Conservation (phyloP, 2,329 filamentous ascomycete species). For the Magnaporthiopsis rhizophila region DNA sequence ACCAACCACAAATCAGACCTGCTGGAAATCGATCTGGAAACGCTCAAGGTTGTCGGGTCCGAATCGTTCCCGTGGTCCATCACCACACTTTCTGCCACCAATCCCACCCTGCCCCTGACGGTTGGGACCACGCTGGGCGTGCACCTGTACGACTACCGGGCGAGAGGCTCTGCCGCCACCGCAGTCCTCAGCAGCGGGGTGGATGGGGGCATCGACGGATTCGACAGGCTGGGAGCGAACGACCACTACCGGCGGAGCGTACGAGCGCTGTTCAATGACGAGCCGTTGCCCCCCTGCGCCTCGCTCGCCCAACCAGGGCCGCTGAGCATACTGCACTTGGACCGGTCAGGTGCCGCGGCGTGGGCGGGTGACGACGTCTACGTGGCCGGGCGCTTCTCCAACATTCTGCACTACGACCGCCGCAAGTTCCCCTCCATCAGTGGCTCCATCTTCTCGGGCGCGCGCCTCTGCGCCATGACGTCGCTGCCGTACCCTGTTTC, state of each 20-base stretch:
- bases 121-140: slow-evolving; percentile 76
- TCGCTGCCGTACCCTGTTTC: slow-evolving; percentile 62
- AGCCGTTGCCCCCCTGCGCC: slow-evolving; percentile 52
- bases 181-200: slow-evolving; percentile 17
- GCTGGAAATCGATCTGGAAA: slow-evolving; percentile 73
- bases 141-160: slow-evolving; percentile 72
- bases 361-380: slow-evolving; percentile 72
- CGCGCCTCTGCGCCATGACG: slow-evolving; percentile 64
- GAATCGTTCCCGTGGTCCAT: slow-evolving; percentile 75
- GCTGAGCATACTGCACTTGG: slow-evolving; percentile 73
- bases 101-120: slow-evolving; percentile 63
- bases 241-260: slow-evolving; percentile 23
- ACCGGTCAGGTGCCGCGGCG: slow-evolving; percentile 40
- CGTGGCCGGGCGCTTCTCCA: slow-evolving; percentile 81
- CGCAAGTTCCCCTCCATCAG: slow-evolving; percentile 73
- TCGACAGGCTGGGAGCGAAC: slow-evolving; percentile 18
- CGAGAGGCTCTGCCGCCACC: slow-evolving; percentile 21
- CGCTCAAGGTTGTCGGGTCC: slow-evolving; percentile 59
- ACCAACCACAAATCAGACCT: slow-evolving; percentile 38
- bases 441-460: slow-evolving; percentile 76
- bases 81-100: slow-evolving; percentile 67
- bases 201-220: slow-evolving; percentile 28
- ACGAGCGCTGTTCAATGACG: slow-evolving; percentile 39
- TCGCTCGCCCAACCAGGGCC: slow-evolving; percentile 73
- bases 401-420: slow-evolving; percentile 81